Percentiles rank a stretch among this genome's conserved stretches.
Conservation (phyloP, 2,329 filamentous ascomycete species). For the Sporothrix schenckii region DNA sequence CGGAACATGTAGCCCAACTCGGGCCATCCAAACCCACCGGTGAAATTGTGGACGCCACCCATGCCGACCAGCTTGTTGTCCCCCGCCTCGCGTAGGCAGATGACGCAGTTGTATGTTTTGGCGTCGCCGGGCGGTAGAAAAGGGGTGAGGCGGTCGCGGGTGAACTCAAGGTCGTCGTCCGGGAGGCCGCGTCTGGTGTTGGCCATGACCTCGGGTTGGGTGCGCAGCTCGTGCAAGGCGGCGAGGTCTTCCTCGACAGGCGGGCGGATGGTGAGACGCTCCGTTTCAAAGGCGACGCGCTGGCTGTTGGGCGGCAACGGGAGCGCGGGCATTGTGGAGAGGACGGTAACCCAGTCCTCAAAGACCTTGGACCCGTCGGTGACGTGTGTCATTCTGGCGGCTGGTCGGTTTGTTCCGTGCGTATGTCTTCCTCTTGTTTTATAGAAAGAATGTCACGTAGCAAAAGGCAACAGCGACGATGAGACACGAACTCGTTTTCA, state of each 20-base stretch:
- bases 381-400: background rate
- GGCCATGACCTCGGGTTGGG: slow-evolving; percentile 64
- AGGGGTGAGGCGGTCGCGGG: slow-evolving; percentile 46
- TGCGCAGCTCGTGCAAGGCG: slow-evolving; percentile 56
- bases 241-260: slow-evolving; percentile 54
- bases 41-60: slow-evolving; percentile 49
- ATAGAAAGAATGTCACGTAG: background rate
- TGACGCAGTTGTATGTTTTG: slow-evolving; percentile 59
- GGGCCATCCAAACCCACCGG: slow-evolving; percentile 55
- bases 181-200: slow-evolving; percentile 53
- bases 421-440: slow-evolving; percentile 25
- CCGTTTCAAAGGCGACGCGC: slow-evolving; percentile 51
- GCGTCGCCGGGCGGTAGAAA: slow-evolving; percentile 55
- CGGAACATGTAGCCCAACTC: slow-evolving; percentile 62
- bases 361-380: slow-evolving; percentile 39
- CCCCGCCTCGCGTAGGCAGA: slow-evolving; percentile 52
- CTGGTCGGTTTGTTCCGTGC: background rate
- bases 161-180: slow-evolving; percentile 52
- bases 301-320: slow-evolving; percentile 48
- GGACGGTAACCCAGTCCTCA: slow-evolving; percentile 54
- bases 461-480: background rate
- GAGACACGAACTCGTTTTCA: background rate
- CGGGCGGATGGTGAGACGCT: slow-evolving; percentile 59
- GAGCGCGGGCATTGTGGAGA: slow-evolving; percentile 51
- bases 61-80: slow-evolving; percentile 49